Evolutionary conservation across 1,284 basidiomycete species (phyloP), one percentile per base, ranked within the genome.

Genomic region (Rhodotorula sp.): DNA sequence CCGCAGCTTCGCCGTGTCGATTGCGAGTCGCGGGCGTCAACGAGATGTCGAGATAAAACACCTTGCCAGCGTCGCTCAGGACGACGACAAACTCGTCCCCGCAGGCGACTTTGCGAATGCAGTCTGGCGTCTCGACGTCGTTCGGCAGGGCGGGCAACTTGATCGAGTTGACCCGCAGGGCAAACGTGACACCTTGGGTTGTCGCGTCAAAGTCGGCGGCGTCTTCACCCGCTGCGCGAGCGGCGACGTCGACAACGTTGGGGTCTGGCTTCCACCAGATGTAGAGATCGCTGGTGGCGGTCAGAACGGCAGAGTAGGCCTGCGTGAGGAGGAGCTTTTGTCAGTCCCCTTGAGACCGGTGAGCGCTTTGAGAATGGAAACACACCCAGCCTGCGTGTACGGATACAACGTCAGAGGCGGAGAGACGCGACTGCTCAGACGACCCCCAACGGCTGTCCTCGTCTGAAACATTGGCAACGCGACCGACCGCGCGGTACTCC

Each of bases 71-170:
- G 1, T 28, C 21, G 16, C 76, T 71, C n/a, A 79, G 68, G 8
- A 70, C 76, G 43, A 78, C 31, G 45, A 78, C 6, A 47, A 77
- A 78, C 45, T 69, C 64, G 63, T 77, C 75, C 14, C 77, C 77
- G 31, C 75, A 74, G 14, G 76, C 74, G 19, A 79, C 21, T 45
- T 72, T 63, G 15, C 47, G 52, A 56, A 77, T 70, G 61, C 60
- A 69, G 23, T 76, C 58, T n/a, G 54, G n/a, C n/a, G 8, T 1
- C 3, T 26, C 68, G 31, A 68, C 67, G 34, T 18, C 49, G 23
- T 19, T 6, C 5, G 77, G 60, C 34, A 68, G 55, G 18, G 60
- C n/a, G 18, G 71, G 66, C 16, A 71, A 56, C 16, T 60, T 52
- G 57, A 69, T 48, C 56, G 73, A 63, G 38, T 71, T 65, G 68